phyloP scores from a whole-genome alignment of 768 basidiomycete genomes.

The Amanita fuliginea region DNA sequence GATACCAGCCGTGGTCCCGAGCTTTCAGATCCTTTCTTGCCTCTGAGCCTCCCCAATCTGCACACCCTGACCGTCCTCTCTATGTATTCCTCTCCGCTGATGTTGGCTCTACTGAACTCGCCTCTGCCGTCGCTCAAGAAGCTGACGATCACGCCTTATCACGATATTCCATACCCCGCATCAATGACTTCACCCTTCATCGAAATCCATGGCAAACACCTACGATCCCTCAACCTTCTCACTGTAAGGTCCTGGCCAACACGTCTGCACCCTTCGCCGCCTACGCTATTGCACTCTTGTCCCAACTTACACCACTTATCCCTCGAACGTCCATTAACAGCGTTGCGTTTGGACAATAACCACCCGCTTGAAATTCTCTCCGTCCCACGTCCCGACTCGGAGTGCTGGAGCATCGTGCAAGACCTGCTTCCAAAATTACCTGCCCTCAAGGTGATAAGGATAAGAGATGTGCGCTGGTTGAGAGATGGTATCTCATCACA shows the following conservation, averaged over 20 bases:
- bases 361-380: slow-evolving; percentile 55
- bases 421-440: slow-evolving; percentile 45
- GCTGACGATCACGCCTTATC: slow-evolving; percentile 64
- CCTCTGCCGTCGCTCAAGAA: slow-evolving; percentile 52
- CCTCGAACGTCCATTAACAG: slow-evolving; percentile 58
- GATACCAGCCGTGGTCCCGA: slow-evolving; percentile 12
- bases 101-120: slow-evolving; percentile 46
- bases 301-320: slow-evolving; percentile 60
- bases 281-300: slow-evolving; percentile 32
- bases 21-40: slow-evolving; percentile 22
- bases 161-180: slow-evolving; percentile 49
- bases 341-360: slow-evolving; percentile 21
- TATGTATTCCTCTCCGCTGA: slow-evolving; percentile 53
- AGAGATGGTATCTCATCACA: slow-evolving; percentile 50
- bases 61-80: slow-evolving; percentile 52
- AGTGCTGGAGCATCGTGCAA: slow-evolving; percentile 49
- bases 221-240: slow-evolving; percentile 54
- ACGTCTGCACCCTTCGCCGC: slow-evolving; percentile 42
- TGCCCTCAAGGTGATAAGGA: slow-evolving; percentile 41
- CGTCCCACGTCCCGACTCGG: slow-evolving; percentile 58
- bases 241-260: slow-evolving; percentile 66
- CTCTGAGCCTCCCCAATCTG: slow-evolving; percentile 46
- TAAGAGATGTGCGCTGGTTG: slow-evolving; percentile 66
- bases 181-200: slow-evolving; percentile 53
- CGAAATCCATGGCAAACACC: slow-evolving; percentile 38